Percentiles rank a stretch among this genome's conserved stretches.
These are phyloP conservation scores for Mycosphaerella arachidis DNA, from an alignment of 2,329 filamentous ascomycete species.

Conservation along the genomic window DNA sequence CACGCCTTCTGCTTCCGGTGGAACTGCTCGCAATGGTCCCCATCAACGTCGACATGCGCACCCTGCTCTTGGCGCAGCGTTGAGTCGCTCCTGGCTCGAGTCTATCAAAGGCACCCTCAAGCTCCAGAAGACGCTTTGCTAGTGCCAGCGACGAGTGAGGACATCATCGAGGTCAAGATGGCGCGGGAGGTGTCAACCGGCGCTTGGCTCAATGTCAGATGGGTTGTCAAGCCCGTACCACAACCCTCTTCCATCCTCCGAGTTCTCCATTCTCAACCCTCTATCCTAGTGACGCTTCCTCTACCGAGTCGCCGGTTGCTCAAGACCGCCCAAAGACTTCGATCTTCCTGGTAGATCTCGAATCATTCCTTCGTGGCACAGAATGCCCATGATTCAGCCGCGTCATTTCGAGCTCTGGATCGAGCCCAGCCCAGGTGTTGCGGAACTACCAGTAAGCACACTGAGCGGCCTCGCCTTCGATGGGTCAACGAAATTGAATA, in stretches of 20 bases:
- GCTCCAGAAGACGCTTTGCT: slow-evolving; percentile 22
- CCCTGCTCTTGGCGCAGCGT: slow-evolving; percentile 17
- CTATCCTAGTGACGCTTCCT: no score
- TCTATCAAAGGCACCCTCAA: slow-evolving; percentile 14
- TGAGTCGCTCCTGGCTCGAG: slow-evolving; percentile 14
- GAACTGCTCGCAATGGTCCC: slow-evolving; percentile 14
- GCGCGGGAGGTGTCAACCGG: neutral
- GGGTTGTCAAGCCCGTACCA: no score
- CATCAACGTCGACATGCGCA: slow-evolving; percentile 17
- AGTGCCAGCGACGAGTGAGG: slow-evolving; percentile 14
- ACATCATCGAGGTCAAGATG: slow-evolving; percentile 6
- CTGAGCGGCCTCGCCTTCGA: neutral
- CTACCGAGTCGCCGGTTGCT: no score
- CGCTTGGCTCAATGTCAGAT: neutral
- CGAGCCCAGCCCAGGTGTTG: neutral
- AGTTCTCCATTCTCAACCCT: no score
- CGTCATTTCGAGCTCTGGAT: slow-evolving; percentile 15
- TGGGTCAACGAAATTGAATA: neutral
- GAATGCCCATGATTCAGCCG: slow-evolving; percentile 15
- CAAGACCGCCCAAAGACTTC: no score
- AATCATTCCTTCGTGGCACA: slow-evolving; percentile 15
- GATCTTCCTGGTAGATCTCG: neutral
- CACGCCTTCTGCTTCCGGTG: no score
- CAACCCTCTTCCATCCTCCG: no score
- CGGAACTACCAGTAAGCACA: neutral